Percentiles rank a stretch among this genome's conserved stretches.
These are phyloP conservation scores for Ascochyta viciae-villosae DNA, from an alignment of 2,329 filamentous ascomycete genomes.

Conservation along the genomic window DNA sequence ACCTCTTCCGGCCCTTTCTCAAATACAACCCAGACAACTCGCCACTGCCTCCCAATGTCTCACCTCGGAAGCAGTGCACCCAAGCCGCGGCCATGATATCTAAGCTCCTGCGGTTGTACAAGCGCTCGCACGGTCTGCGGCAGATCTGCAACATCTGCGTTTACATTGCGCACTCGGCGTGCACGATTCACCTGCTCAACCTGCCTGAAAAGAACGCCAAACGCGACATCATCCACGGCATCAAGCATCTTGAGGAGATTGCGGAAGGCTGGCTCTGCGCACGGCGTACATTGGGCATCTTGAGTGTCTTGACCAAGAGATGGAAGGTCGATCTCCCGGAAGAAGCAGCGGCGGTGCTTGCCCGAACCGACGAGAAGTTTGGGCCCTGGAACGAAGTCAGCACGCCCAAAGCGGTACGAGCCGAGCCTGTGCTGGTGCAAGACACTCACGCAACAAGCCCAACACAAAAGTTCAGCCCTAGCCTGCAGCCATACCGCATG, in stretches of 20 bases:
- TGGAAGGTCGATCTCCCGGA: constrained; percentile 89
- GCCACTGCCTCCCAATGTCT: constrained; percentile 84
- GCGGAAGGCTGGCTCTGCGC: constrained; percentile 94
- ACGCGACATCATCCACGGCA: constrained; percentile 86
- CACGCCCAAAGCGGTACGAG: constrained; percentile 33
- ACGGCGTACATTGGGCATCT: constrained; percentile 80
- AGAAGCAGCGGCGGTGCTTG: constrained; percentile 79
- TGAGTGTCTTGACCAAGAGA: constrained; percentile 84
- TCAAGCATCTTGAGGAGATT: constrained; percentile 93
- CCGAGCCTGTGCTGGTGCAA: constrained; percentile 23
- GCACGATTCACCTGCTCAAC: constrained; percentile 92
- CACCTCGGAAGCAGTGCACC: constrained; percentile 87
- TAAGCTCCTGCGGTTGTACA: constrained; percentile 93
- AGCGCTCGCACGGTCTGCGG: constrained; percentile 85
- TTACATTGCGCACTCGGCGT: constrained; percentile 93
- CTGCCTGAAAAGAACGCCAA: constrained; percentile 90
- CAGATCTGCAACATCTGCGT: constrained; percentile 97
- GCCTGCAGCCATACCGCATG: constrained; percentile 42
- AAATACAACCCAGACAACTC: constrained; percentile 85
- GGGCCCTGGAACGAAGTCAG: constrained; percentile 62
- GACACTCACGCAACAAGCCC: constrained; percentile 30
- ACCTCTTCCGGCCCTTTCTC: constrained; percentile 92
- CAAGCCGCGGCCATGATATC: constrained; percentile 89
- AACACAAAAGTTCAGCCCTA: constrained; percentile 31
- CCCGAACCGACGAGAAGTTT: constrained; percentile 80